Base-by-base conservation (phyloP, 2,329 filamentous ascomycete genomes). In the Tympanopsis confertula region DNA sequence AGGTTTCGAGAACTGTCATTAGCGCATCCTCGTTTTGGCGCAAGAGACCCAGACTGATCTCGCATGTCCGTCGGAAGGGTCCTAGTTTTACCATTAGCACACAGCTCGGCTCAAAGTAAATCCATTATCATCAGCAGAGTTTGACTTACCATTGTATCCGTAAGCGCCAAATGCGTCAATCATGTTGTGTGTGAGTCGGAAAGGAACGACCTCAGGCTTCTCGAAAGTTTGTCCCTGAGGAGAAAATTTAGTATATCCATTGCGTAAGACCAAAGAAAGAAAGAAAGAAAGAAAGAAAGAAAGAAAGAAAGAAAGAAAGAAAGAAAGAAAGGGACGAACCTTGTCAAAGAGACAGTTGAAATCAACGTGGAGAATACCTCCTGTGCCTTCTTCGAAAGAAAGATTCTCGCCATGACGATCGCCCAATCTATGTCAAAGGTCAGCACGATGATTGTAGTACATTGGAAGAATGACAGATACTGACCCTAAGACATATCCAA, bases 301-400 rank as follows among this genome's bases (percentile, higher is more conserved):
- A n/a, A n/a, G n/a, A n/a, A n/a, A n/a, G n/a, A n/a, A n/a, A n/a
- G n/a, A n/a, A n/a, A n/a, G n/a, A n/a, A n/a, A n/a, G n/a, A n/a
- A n/a, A n/a, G n/a, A n/a, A n/a, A n/a, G n/a, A n/a, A n/a, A n/a
- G n/a, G n/a, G n/a, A n/a, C 30, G 7, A 7, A 33, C 30, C 30
- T 82, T 82, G 58, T 83, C 78, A 53, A 83, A 83, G 13, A 82
- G 68, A 54, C 78, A 82, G 52, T 82, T 82, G 63, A 83, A 82
- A 57, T 83, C 78, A 35, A 83, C 78, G 56, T 83, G 78, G 47
- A 82, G 66, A 14, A 78, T 69, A 35, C 77, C 77, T 20, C 78
- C 78, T 29, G 71, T 77, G 24, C 69, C 66, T 60, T 82, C 75
- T 54, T 82, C 74, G 24, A 82, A 71, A 14, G 81, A 60, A 33